Conservation (phyloP, 805 yeast genomes). For the Komagataella pastoris region DNA sequence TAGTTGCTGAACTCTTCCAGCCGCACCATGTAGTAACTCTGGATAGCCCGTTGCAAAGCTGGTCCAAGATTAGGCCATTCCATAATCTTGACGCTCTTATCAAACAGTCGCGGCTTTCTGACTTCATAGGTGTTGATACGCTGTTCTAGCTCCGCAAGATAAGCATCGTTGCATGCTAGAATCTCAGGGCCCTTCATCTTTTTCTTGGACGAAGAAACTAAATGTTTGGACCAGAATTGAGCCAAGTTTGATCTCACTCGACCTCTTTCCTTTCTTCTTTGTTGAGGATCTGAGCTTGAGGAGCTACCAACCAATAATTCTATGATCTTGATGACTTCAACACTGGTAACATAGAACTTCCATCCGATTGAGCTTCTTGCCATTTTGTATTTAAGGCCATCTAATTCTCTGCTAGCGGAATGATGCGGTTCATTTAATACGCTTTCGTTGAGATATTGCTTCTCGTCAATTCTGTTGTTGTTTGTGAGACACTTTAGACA, state of each 20-base stretch:
- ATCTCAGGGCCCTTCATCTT: conserved; percentile 5
- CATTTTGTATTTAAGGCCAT: no score
- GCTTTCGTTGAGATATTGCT: conserved; percentile 6
- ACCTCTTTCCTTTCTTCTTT: conserved; percentile 48
- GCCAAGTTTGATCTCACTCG: conserved; percentile 52
- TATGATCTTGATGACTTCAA: conserved; percentile 53
- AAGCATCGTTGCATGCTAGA: conserved; percentile 11
- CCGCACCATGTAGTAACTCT: conserved; percentile 37
- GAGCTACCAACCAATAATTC: conserved; percentile 44
- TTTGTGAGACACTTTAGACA: conserved; percentile 31
- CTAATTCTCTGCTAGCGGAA: no score
- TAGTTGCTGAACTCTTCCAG: no score
- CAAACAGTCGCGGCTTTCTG: conserved; percentile 56
- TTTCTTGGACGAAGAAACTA: conserved; percentile 31
- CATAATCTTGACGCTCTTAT: conserved; percentile 50
- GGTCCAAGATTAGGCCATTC: conserved; percentile 47
- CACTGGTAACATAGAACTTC: conserved; percentile 43
- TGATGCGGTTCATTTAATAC: no score
- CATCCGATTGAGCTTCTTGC: no score
- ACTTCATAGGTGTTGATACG: conserved; percentile 50
- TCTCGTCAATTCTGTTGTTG: neutral
- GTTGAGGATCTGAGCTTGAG: conserved; percentile 25
- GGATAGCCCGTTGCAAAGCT: conserved; percentile 49
- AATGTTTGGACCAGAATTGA: conserved; percentile 53
- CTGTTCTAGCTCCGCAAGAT: conserved; percentile 42